Evolutionary conservation across 208 protist species (phyloP), one percentile per base, ranked within the genome.

Genomic region (Leptomonas pyrrhocoris): DNA sequence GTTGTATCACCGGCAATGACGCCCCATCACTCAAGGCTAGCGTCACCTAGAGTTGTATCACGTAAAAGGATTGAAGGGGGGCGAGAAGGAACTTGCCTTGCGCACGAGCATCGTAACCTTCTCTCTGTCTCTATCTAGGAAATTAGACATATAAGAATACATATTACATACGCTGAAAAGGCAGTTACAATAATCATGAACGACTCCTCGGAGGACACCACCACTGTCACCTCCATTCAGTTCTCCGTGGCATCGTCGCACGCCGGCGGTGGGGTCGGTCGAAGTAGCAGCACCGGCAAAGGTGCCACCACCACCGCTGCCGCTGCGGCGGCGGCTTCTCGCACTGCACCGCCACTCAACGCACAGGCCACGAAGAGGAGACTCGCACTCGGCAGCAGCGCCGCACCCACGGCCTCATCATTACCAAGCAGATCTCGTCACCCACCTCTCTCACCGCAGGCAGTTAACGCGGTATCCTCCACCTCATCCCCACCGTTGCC

Each of bases 241-340:
- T 66, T 67, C 57, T 77, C 72, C n/a, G n/a, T 77, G 13, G 72
- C 38, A 9, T 67, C 45, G 0, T 77, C 64, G 16, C n/a, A 49
- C 31, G 49, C 36, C 15, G 68, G 34, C 31, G 68, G 21, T 49
- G 19, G 49, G 2, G 62, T n/a, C 9, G 36, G 62, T 68, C 60
- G 31, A 2, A 4, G 62, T 49, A 56, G 49, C 62, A 68, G 49
- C 62, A 68, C 13, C 36, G 36, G n/a, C 62, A 58, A 28, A 25
- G 31, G 16, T 50, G 3, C 21, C 4, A 19, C 49, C 31, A 11
- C 45, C 0, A n/a, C 45, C 16, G 15, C 30, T 57, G 15, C 53
- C 5, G 49, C 18, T 21, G 9, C 45, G 7, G 40, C 15, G 7
- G 40, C 40, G 7, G 40, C 45, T 7, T 34, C 30, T 23, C 27